Conservation (phyloP, 2,329 filamentous ascomycete species). For the Botryosphaeria dothidea region DNA sequence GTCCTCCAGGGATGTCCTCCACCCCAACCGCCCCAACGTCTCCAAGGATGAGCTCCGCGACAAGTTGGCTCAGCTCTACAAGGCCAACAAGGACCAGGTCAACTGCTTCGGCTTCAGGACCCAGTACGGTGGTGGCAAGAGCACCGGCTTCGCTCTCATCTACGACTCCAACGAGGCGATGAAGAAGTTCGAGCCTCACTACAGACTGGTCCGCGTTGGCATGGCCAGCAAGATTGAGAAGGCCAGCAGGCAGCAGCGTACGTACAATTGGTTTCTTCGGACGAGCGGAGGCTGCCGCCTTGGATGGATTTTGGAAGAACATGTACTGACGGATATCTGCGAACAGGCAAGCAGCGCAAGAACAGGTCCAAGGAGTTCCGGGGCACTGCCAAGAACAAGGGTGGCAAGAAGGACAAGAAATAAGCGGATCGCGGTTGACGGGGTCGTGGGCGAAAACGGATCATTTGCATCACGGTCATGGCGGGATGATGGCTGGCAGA, state of each 20-base stretch:
- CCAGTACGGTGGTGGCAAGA: conserved; percentile 99
- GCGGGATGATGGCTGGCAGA: conserved; percentile 15
- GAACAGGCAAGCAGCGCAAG: conserved; percentile 98
- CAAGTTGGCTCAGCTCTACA: conserved; percentile 96
- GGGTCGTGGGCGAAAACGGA: conserved; percentile 19
- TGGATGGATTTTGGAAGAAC: neutral
- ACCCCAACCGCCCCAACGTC: conserved; percentile 97
- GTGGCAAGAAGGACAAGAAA: conserved; percentile 86
- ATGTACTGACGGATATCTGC: conserved; percentile 30
- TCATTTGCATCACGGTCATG: conserved; percentile 19
- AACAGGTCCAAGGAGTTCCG: conserved; percentile 99
- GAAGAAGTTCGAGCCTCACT: conserved; percentile 99
- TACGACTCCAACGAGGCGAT: conserved; percentile 98
- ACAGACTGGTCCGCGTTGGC: conserved; percentile 93
- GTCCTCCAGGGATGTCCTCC: conserved; percentile 86
- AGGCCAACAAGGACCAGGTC: conserved; percentile 96
- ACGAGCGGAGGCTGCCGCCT: neutral
- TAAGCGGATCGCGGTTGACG: conserved; percentile 31
- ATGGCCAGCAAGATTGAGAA: conserved; percentile 94
- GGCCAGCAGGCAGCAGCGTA: conserved; percentile 98
- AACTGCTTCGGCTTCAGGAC: conserved; percentile 98
- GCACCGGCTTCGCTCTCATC: conserved; percentile 96
- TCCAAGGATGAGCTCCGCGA: conserved; percentile 97
- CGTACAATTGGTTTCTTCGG: conserved; percentile 48
- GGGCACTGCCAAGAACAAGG: conserved; percentile 98